Base-by-base conservation (phyloP, 2,329 filamentous ascomycete genomes). In the Tympanopsis confertula region DNA sequence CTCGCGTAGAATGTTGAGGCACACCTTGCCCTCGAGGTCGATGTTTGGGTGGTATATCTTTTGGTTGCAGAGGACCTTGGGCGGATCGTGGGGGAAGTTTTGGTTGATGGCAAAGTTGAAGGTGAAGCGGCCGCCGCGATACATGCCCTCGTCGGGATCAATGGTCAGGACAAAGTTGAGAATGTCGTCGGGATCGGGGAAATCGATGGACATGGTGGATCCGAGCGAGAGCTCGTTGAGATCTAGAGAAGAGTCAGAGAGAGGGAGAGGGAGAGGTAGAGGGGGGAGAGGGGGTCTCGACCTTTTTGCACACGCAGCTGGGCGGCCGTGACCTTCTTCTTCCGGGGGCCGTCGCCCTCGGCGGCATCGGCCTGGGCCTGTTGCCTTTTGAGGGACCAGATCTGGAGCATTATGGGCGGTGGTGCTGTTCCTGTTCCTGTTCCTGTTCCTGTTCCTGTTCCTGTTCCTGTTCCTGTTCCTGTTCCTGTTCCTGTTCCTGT, bases 1-100 rank as follows among this genome's bases (percentile, higher is more conserved):
- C 65, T 98, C 91, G 44, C 91, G 71, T 53, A 98, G 62, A 51
- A 98, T 98, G 59, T 98, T 98, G 53, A 98, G 65, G 66, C 91
- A 98, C 44, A 98, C 87, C 56, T 98, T 98, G 50, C 91, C 91
- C 57, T 96, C 86, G 29, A 94, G 72, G 54, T 98, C 91, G 57
- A 98, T 98, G 61, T 98, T 98, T 4, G 91, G 91, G 58, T 98
- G 91, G 65, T 98, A 98, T 51, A 98, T 96, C 71, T 94, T 96
- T 63, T 98, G 86, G 48, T 80, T 82, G 66, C 91, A 96, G 54
- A 85, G 91, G 50, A 98, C 91, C 64, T 96, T 96, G 17, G 91
- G 91, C 44, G 91, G 88, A 58, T 96, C 88, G 64, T 96, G 91
- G 1, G 91, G 91, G 63, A 94, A 98, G 65, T 84, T 91, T 55